Conservation (phyloP, 345 rosid species). For the Theobroma cacao region DNA sequence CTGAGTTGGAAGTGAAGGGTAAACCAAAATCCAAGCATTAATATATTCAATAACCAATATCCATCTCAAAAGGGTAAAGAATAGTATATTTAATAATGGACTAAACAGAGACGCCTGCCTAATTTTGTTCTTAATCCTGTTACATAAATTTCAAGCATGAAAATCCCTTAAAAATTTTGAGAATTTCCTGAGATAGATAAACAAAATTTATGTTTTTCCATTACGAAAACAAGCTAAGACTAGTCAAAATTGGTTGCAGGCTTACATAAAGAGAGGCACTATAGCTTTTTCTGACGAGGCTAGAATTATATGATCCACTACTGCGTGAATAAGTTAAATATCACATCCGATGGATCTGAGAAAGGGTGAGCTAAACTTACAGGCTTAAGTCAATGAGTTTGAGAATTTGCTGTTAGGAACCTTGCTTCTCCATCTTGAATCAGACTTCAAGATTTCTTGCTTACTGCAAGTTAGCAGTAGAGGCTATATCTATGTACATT, state of each 20-base stretch:
- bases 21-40: too few relatives aligned
- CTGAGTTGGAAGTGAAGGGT: too few relatives aligned
- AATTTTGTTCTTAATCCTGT: slow-evolving; percentile 7
- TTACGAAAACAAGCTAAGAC: slow-evolving; percentile 17
- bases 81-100: neutral
- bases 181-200: neutral
- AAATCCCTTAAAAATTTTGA: slow-evolving; percentile 5
- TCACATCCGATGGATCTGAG: slow-evolving; percentile 5
- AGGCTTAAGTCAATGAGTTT: slow-evolving; percentile 4
- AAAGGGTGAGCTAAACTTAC: neutral
- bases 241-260: slow-evolving; percentile 28
- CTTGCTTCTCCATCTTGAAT: slow-evolving; percentile 3
- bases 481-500: slow-evolving; percentile 11
- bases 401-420: neutral
- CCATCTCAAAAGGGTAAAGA: neutral
- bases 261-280: neutral
- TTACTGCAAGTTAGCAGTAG: neutral
- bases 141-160: slow-evolving; percentile 12
- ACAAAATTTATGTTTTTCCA: neutral
- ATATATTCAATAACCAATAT: too few relatives aligned
- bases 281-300: neutral
- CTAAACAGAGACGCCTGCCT: neutral
- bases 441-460: slow-evolving; percentile 1
- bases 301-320: slow-evolving; percentile 5
- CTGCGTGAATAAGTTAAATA: slow-evolving; percentile 8